Percentiles rank a stretch among this genome's conserved stretches.
phyloP scores from a whole-genome alignment of 495 filamentous ascomycete genomes.

The Trypethelium eluteriae region DNA sequence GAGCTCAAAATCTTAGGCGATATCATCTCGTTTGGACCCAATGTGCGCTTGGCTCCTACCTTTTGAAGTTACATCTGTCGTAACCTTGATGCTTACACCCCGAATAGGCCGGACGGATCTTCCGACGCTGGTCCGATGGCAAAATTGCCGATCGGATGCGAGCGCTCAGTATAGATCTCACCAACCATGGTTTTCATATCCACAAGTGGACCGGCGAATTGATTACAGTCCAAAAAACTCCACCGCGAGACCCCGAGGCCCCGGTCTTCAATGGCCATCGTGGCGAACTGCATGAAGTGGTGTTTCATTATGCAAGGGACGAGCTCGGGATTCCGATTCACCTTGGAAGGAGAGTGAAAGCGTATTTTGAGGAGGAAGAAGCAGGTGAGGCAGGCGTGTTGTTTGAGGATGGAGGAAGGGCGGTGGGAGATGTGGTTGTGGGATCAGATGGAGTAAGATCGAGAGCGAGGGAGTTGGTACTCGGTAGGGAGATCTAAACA shows the following conservation, averaged over 20 bases:
- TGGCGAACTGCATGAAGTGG: slow-evolving; percentile 51
- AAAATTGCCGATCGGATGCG: slow-evolving; percentile 42
- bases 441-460: slow-evolving; percentile 55
- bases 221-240: slow-evolving; percentile 47
- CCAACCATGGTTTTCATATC: slow-evolving; percentile 46
- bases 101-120: slow-evolving; percentile 17
- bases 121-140: slow-evolving; percentile 39
- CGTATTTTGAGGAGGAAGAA: slow-evolving; percentile 51
- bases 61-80: too few species aligned
- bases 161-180: slow-evolving; percentile 46
- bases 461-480: slow-evolving; percentile 50
- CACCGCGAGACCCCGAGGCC: slow-evolving; percentile 40
- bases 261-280: slow-evolving; percentile 56
- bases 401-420: slow-evolving; percentile 44
- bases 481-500: slow-evolving; percentile 38
- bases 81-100: too few species aligned
- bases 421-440: slow-evolving; percentile 49
- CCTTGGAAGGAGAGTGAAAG: slow-evolving; percentile 43
- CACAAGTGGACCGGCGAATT: slow-evolving; percentile 57
- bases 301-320: slow-evolving; percentile 51
- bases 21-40: slow-evolving; percentile 58
- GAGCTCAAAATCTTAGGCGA: slow-evolving; percentile 53
- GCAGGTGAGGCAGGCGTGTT: slow-evolving; percentile 43
- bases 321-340: slow-evolving; percentile 50
- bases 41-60: slow-evolving; percentile 48